Base-by-base conservation (phyloP, 140 eudicot genomes). In the Oenanthe javanica region DNA sequence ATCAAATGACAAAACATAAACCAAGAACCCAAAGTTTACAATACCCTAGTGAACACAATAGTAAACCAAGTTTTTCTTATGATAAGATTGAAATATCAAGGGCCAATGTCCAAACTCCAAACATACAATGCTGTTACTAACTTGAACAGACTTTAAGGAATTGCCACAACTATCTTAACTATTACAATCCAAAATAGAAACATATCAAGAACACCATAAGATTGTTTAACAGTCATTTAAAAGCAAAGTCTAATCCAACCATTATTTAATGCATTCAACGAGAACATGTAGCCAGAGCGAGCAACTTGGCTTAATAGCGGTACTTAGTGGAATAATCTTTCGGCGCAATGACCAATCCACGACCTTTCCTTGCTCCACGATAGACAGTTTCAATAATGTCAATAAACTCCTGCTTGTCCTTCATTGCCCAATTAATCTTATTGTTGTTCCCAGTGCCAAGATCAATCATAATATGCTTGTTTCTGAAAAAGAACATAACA, bases 391-490 rank as follows among this genome's bases (percentile, higher is more conserved):
- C 98, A 21, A 93, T 96, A 43, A 91, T 93, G 91, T 93, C 97
- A 4, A 93, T 91, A 82, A 93, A 91, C 86, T 93, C 98, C 59
- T 93, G 98, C 83, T 93, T 93, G 83, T 91, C 95, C 85, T 93
- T 93, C 86, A 93, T 84, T n/a, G 98, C 97, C 98, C 98, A 93
- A 74, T 93, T 93, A 85, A 91, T 93, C 89, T 93, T 93, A 81
- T 93, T 91, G 90, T 93, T 93, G 92, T 93, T 93, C 64, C 98
- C 97, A 4, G 98, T 93, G 40, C 97, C 97, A 50, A 94, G 97
- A 84, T 94, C 98, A 61, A 94, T 92, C 98, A 91, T 94, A 38
- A 91, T 91, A 84, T 94, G 98, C 49, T 92, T 92, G 94, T 94
- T 94, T 88, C 97, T 89, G 77, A 91, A 94, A 76, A 94, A 94